Evolutionary conservation across 2,329 filamentous ascomycete species (phyloP).

Genomic region (Xylaria sp.): DNA sequence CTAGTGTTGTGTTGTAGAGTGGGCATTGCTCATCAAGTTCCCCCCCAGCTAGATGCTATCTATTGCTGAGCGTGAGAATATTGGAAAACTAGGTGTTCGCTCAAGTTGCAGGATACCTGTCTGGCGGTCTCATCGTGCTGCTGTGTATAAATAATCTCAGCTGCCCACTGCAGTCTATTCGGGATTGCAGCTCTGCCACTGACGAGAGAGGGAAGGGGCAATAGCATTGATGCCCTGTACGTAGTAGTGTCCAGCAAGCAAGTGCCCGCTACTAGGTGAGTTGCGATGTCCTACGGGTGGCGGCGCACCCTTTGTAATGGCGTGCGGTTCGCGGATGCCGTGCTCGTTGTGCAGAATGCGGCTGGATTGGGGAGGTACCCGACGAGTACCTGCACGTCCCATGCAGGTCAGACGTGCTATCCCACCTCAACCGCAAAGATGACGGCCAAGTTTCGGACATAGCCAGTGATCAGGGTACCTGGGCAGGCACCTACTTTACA

Average conservation of each 20-base stretch:
- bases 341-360: conserved; percentile 30
- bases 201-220: background rate
- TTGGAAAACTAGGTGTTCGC: background rate
- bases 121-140: conserved; percentile 1
- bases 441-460: conserved; percentile 21
- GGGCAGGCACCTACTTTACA: background rate
- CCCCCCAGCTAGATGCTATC: conserved; percentile 14
- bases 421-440: conserved; percentile 31
- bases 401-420: conserved; percentile 36
- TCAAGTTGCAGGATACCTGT: background rate
- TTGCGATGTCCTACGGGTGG: conserved; percentile 13
- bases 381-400: conserved; percentile 30
- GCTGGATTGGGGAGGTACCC: conserved; percentile 33
- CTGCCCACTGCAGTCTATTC: background rate
- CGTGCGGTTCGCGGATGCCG: conserved; percentile 24
- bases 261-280: conserved; percentile 5
- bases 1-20: conserved; percentile 4
- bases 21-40: conserved; percentile 15
- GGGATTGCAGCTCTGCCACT: background rate
- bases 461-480: conserved; percentile 23
- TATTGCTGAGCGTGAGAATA: background rate
- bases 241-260: background rate
- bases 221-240: background rate
- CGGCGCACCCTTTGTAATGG: conserved; percentile 5
- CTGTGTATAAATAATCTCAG: background rate